Base-by-base conservation (phyloP, 2,329 filamentous ascomycete species). In the Beauveria sp. region DNA sequence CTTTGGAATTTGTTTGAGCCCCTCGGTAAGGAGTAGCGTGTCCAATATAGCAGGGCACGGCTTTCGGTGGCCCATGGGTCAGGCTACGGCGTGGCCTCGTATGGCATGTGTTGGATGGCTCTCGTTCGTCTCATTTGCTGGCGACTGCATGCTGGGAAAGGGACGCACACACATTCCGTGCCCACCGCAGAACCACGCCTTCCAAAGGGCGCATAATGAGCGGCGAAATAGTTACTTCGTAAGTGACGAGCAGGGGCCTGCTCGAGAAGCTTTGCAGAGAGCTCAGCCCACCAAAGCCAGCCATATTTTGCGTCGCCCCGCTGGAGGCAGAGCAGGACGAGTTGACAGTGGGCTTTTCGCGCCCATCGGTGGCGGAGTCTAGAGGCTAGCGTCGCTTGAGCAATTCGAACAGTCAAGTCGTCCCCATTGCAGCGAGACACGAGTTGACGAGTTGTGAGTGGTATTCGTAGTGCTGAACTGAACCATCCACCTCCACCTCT, bases 1-100 rank as follows among this genome's bases (percentile, higher is more conserved):
- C n/a, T 41, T 48, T 12, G 40, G 8, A 46, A 3, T n/a, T 44
- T 26, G 44, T 50, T 58, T 58, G 46, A 50, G 55, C 24, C 43
- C 43, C 14, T 24, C 26, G 14, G 26, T 47, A 46, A 18, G 18
- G 28, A n/a, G 26, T 47, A 46, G 43, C 8, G 28, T 20, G 26
- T 40, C 30, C 34, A 58, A 50, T 59, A 52, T 51, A 44, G 47
- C 46, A 59, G 47, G 56, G 56, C 46, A 59, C 47, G 56, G 56
- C 47, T 59, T 59, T 57, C 28, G 37, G 34, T 10, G 47, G 24
- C 46, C 34, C 34, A 28, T 43, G 37, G 37, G 26, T 30, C 30
- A 34, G 43, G 55, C 22, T 48, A 20, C 26, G 47, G 34, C 47
- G 43, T 43, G 37, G 56, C 47, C n/a, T 59, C 47, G 44, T 59